Evolutionary conservation across 1,284 basidiomycete species (phyloP).

Genomic region (Sanguinoderma infundibulare): DNA sequence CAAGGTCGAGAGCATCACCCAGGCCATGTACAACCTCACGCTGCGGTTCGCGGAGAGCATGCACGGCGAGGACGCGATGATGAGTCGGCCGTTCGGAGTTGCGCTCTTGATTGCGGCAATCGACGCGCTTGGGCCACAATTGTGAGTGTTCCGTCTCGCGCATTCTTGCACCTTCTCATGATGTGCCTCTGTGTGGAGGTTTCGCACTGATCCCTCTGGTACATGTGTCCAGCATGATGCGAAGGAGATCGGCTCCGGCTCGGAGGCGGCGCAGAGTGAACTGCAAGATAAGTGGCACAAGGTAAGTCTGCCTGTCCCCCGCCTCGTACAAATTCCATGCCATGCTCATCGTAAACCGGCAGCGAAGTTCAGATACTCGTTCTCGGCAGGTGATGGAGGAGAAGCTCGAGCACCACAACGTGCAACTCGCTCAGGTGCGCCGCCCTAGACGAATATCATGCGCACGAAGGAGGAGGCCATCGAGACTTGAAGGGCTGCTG

Average conservation of each 20-base stretch:
- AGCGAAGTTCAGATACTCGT: slow-evolving; percentile 94
- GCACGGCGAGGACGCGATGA: slow-evolving; percentile 98
- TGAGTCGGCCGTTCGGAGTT: slow-evolving; percentile 99
- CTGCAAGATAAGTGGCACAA: slow-evolving; percentile 98
- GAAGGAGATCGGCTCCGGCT: slow-evolving; percentile 98
- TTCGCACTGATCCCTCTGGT: slow-evolving; percentile 99
- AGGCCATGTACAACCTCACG: slow-evolving; percentile 98
- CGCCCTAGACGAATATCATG: background rate
- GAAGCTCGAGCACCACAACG: slow-evolving; percentile 97
- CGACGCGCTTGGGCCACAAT: slow-evolving; percentile 95
- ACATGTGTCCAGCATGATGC: slow-evolving; percentile 98
- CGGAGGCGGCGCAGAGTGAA: slow-evolving; percentile 96
- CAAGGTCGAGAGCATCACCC: slow-evolving; percentile 96
- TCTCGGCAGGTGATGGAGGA: slow-evolving; percentile 99
- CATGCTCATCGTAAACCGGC: background rate
- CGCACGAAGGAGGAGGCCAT: too few species aligned
- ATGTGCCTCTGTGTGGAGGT: slow-evolving; percentile 51
- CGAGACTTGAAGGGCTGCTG: too few species aligned
- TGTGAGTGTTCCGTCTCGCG: slow-evolving; percentile 56
- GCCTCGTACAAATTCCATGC: too few species aligned
- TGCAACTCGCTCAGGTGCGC: slow-evolving; percentile 91
- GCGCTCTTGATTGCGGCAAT: slow-evolving; percentile 96
- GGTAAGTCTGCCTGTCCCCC: slow-evolving; percentile 55
- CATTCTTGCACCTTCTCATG: background rate
- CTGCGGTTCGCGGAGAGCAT: slow-evolving; percentile 98